These are phyloP conservation scores for Metarhizium album DNA, from an alignment of 2,329 filamentous ascomycete genomes.

Conservation along the genomic window DNA sequence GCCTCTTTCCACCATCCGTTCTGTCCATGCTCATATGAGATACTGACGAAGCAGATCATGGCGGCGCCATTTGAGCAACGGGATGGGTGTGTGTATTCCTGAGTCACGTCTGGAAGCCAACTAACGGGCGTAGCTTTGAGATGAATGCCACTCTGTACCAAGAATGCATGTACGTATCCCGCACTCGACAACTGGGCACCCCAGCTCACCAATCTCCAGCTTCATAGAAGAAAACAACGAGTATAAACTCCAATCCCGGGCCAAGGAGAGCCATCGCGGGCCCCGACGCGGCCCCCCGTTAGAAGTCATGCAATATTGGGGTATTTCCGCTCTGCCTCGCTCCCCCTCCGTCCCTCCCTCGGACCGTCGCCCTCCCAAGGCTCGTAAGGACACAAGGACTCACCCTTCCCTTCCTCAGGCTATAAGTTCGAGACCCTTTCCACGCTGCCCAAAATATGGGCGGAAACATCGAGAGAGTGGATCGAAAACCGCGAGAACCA, in stretches of 20 bases:
- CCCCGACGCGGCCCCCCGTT: conserved; percentile 39
- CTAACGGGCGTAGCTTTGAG: conserved; percentile 54
- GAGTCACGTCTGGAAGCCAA: not conserved
- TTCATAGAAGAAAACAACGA: conserved; percentile 88
- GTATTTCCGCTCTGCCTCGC: no score
- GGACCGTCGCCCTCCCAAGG: not conserved
- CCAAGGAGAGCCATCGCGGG: conserved; percentile 35
- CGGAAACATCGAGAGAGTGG: conserved; percentile 56
- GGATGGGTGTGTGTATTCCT: conserved; percentile 47
- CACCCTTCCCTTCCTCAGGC: conserved; percentile 35
- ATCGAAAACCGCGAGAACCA: conserved; percentile 67
- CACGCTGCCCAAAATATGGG: conserved; percentile 66
- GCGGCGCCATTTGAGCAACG: conserved; percentile 69
- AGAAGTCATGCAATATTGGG: conserved; percentile 89
- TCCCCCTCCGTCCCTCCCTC: not conserved
- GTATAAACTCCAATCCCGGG: conserved; percentile 54
- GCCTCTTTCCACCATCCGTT: conserved; percentile 5
- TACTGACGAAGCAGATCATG: conserved; percentile 55
- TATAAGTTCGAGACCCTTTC: conserved; percentile 94
- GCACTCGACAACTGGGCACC: not conserved
- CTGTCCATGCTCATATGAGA: not conserved
- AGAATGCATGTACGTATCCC: conserved; percentile 40
- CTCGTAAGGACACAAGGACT: not conserved
- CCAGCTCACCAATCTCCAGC: conserved; percentile 29
- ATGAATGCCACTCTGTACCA: conserved; percentile 86